Percentiles rank a stretch among this genome's conserved stretches.
Conservation (phyloP, 352 stramenopile genomes). For the Globisporangium megalacanthum region DNA sequence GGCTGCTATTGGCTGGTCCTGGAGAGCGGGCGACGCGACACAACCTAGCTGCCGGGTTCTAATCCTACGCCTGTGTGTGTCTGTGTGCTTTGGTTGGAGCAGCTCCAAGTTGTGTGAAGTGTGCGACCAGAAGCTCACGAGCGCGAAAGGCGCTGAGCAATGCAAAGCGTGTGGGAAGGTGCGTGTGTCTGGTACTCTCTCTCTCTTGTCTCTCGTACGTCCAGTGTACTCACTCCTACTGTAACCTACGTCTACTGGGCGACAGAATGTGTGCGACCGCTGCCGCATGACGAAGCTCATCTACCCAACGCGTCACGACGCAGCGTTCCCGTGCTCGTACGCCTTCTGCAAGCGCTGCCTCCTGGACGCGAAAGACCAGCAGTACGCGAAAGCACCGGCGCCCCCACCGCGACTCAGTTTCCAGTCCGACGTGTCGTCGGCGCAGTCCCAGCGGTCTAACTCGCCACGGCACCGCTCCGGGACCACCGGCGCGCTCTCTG, state of each 20-base stretch:
- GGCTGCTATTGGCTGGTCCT: not conserved
- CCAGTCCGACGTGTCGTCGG: slow-evolving; percentile 29
- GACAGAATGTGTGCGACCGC: slow-evolving; percentile 50
- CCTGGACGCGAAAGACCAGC: slow-evolving; percentile 36
- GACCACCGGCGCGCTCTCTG: slow-evolving; percentile 6
- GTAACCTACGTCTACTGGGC: not conserved
- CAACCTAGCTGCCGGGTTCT: not conserved
- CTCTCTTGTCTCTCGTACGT: not conserved
- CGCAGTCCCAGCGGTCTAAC: slow-evolving; percentile 14
- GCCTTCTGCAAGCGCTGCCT: slow-evolving; percentile 57
- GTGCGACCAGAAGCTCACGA: slow-evolving; percentile 53
- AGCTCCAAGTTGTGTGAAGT: slow-evolving; percentile 52
- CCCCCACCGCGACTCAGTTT: slow-evolving; percentile 21
- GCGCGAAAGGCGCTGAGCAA: slow-evolving; percentile 39
- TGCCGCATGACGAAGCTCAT: slow-evolving; percentile 54
- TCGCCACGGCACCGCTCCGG: slow-evolving; percentile 10
- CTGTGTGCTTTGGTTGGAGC: not conserved
- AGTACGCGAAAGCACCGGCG: slow-evolving; percentile 23
- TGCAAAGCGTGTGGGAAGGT: slow-evolving; percentile 65
- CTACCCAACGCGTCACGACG: slow-evolving; percentile 41
- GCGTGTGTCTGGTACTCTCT: not conserved
- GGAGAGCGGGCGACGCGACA: too few species aligned
- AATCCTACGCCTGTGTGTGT: not conserved
- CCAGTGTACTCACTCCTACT: not conserved
- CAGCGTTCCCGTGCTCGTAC: slow-evolving; percentile 47